Evolutionary conservation across 176 grass and related monocot species (phyloP).

Genomic region (Olyra latifolia): DNA sequence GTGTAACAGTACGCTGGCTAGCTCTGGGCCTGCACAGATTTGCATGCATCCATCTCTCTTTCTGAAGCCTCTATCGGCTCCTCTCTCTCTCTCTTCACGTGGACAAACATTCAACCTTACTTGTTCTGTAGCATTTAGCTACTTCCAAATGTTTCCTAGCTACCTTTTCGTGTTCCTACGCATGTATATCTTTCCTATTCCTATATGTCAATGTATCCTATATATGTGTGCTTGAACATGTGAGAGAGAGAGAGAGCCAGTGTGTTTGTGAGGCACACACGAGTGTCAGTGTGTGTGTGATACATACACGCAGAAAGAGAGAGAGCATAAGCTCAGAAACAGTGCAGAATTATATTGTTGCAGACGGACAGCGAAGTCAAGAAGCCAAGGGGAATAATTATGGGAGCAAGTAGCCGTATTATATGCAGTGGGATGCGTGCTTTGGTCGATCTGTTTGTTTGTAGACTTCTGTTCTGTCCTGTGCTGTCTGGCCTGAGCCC

Average conservation of each 20-base stretch:
- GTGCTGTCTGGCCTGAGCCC: conserved; percentile 9
- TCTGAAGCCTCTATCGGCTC: not conserved
- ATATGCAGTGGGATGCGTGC: conserved; percentile 34
- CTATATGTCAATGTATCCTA: not conserved
- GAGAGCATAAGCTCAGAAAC: not conserved
- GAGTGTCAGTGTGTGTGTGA: not conserved
- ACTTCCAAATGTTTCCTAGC: conserved; percentile 39
- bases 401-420: not conserved
- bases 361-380: conserved; percentile 32
- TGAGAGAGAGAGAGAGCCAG: not conserved
- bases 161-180: conserved; percentile 28
- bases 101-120: conserved; percentile 24
- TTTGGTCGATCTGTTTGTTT: conserved; percentile 40
- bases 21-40: conserved; percentile 31
- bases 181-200: not conserved
- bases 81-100: conserved; percentile 34
- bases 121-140: conserved; percentile 56
- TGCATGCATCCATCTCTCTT: conserved; percentile 25
- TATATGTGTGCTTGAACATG: conserved; percentile 1
- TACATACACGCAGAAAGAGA: not conserved
- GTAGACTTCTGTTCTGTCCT: conserved; percentile 31
- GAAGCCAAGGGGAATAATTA: conserved; percentile 10
- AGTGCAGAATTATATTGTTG: not conserved
- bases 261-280: not conserved
- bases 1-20: conserved; percentile 16